phyloP scores from a whole-genome alignment of 202 grass and related monocot genomes.

The Panicum virgatum region DNA sequence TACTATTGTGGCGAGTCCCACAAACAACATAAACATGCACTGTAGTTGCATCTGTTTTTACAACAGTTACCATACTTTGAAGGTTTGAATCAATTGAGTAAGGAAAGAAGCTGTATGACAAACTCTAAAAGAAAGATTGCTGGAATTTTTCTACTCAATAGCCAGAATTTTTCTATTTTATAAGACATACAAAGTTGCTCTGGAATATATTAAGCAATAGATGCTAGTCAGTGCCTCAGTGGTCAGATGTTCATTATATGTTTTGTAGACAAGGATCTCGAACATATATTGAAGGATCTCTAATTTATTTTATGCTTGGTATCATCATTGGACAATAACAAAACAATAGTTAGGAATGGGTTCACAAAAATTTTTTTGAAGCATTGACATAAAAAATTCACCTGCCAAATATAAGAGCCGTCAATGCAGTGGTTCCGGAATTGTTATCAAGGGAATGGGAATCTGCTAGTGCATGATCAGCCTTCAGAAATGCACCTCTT shows the following conservation, averaged over 20 bases:
- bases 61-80: not conserved
- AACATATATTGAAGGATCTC: too few relatives aligned
- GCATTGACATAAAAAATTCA: constrained; percentile 34
- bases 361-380: not conserved
- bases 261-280: too few relatives aligned
- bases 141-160: not conserved
- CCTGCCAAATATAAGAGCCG: constrained; percentile 71
- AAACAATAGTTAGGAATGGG: not conserved
- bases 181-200: not conserved
- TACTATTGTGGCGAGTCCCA: not conserved
- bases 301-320: not conserved
- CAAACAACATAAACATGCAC: not conserved
- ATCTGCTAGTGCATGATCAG: constrained; percentile 75
- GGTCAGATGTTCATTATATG: not conserved
- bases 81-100: not conserved
- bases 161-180: not conserved
- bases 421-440: constrained; percentile 80
- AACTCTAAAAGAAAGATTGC: not conserved
- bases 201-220: not conserved
- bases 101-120: not conserved
- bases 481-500: constrained; percentile 67
- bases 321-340: not conserved
- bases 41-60: not conserved
- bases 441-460: constrained; percentile 63
- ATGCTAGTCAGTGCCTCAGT: not conserved